Conservation (phyloP, 306 rosid species). For the Trifolium pratense region DNA sequence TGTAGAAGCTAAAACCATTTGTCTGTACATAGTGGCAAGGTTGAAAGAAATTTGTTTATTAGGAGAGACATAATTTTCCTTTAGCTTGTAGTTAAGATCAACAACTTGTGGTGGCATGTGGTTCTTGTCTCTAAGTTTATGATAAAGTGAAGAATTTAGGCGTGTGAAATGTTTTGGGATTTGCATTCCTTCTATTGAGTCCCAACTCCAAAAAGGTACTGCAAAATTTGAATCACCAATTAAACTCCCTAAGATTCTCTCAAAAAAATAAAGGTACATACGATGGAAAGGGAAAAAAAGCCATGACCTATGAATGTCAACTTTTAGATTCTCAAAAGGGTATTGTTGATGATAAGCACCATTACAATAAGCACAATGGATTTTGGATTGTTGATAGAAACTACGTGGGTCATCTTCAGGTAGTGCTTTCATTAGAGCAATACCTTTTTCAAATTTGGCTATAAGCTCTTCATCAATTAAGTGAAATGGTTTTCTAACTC, state of each 20-base stretch:
- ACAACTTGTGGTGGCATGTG: constrained; percentile 54
- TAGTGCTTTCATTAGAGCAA: constrained; percentile 37
- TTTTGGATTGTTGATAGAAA: constrained; percentile 49
- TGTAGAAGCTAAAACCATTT: constrained; percentile 52
- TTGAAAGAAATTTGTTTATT: constrained; percentile 1
- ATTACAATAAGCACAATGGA: constrained; percentile 76
- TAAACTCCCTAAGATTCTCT: constrained; percentile 59
- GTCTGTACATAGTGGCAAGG: constrained; percentile 59
- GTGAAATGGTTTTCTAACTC: constrained; percentile 20
- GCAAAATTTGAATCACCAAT: constrained; percentile 61
- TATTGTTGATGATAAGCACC: constrained; percentile 56
- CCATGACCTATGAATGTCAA: constrained; percentile 59
- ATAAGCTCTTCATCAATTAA: not conserved
- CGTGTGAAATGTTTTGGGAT: constrained; percentile 51
- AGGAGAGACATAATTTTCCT: not conserved
- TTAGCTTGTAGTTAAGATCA: constrained; percentile 30
- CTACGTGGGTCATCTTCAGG: no score
- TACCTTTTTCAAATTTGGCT: not conserved
- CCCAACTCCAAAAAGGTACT: constrained; percentile 77
- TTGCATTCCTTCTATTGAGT: constrained; percentile 56
- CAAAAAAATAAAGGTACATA: constrained; percentile 65
- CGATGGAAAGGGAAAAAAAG: constrained; percentile 78
- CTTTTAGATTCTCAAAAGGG: constrained; percentile 44
- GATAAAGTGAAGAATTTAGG: constrained; percentile 52
- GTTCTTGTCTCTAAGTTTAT: constrained; percentile 41